Conservation (phyloP, 306 rosid species). For the Crotalaria pallida region DNA sequence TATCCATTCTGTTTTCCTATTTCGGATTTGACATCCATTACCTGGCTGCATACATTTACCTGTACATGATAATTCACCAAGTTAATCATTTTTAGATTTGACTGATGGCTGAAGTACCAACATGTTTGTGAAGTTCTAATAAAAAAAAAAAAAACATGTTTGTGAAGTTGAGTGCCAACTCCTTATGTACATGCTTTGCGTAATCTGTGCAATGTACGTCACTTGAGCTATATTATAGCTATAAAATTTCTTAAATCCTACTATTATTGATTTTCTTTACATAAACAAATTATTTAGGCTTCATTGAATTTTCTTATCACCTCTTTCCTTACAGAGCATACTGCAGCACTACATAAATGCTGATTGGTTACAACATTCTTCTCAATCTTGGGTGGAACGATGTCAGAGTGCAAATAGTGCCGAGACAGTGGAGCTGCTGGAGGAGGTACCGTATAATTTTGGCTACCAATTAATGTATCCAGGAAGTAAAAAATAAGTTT, state of each 20-base stretch:
- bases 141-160: too few species aligned
- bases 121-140: too few species aligned
- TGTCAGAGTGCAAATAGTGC: constrained; percentile 80
- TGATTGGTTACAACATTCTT: constrained; percentile 65
- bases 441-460: constrained; percentile 65
- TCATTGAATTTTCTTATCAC: background rate
- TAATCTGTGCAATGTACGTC: constrained; percentile 1
- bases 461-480: constrained; percentile 13
- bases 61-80: background rate
- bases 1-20: background rate
- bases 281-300: background rate
- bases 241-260: background rate
- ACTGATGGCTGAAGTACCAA: constrained; percentile 10
- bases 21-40: background rate
- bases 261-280: background rate
- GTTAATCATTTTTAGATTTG: constrained; percentile 8
- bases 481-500: background rate
- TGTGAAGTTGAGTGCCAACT: constrained; percentile 9
- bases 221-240: background rate
- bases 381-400: constrained; percentile 61
- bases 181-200: background rate
- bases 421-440: constrained; percentile 72
- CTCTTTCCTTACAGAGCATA: constrained; percentile 63
- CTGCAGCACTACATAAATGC: constrained; percentile 51
- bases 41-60: constrained; percentile 1